Base-by-base conservation (phyloP, 1,284 basidiomycete species). In the Mycena sp. region DNA sequence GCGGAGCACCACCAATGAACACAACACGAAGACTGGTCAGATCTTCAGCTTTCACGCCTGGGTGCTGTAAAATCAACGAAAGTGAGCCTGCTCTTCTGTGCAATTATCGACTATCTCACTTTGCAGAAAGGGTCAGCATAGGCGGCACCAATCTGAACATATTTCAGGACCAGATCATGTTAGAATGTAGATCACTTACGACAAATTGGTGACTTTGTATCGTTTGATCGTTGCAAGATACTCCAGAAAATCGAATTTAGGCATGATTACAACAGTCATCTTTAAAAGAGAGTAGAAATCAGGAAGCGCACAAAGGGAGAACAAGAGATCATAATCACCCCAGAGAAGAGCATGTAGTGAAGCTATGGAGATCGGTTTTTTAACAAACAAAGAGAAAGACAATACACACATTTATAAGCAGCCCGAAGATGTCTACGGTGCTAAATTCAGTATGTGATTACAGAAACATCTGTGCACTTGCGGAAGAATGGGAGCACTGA, bases 81-180 rank as follows among this genome's bases (percentile, higher is more conserved):
- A n/a, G n/a, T n/a, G n/a, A n/a, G n/a, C n/a, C n/a, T n/a, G n/a
- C n/a, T n/a, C n/a, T n/a, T n/a, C n/a, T n/a, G n/a, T n/a, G n/a
- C n/a, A n/a, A n/a, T n/a, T n/a, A n/a, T n/a, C n/a, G n/a, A n/a
- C n/a, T n/a, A n/a, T n/a, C n/a, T n/a, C 12, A 49, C 45, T 45
- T 57, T 64, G 41, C 52, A 60, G 41, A 64, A 64, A 64, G 52
- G 6, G 58, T 49, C 17, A 64, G n/a, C 29, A 64, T 64, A 1
- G 58, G 63, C 12, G 62, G 62, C 1, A 64, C 58, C 58, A 64
- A 50, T 35, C 35, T 53, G 2, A n/a, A n/a, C n/a, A n/a, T n/a
- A n/a, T n/a, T 26, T 9, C 29, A 10, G 3, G 25, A 23, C 16
- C n/a, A n/a, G n/a, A n/a, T n/a, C n/a, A n/a, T n/a, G n/a, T n/a